Evolutionary conservation across 352 stramenopile genomes (phyloP), one percentile per base, ranked within the genome.

Genomic region (Globisporangium nagaii): DNA sequence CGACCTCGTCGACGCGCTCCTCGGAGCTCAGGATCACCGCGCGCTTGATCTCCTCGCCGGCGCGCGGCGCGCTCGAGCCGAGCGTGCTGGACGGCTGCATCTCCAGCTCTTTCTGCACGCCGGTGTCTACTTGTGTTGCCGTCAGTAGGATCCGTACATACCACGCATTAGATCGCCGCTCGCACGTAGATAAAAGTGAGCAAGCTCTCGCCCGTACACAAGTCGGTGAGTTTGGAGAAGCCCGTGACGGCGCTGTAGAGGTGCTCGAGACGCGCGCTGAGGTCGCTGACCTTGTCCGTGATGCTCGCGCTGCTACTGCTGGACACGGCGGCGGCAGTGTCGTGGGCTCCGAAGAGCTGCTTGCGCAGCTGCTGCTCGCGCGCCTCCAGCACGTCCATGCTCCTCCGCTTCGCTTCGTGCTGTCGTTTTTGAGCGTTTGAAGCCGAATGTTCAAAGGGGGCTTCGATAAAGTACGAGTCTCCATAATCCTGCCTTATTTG

Each of bases 371-470:
- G 54, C 2, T 42, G 57, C 60, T 86, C 77, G 25, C 77, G 70
- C 17, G 51, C 66, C 58, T 88, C 77, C 34, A 88, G 66, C 22
- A 84, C 30, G 62, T 84, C 72, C 74, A 88, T 84, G n/a, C 25
- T 68, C 13, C n/a, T n/a, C n/a, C n/a, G n/a, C n/a, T n/a, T n/a
- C n/a, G n/a, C n/a, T n/a, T n/a, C n/a, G n/a, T n/a, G n/a, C n/a
- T n/a, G n/a, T n/a, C n/a, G n/a, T n/a, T n/a, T n/a, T n/a, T n/a
- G n/a, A n/a, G n/a, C n/a, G n/a, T n/a, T n/a, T n/a, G n/a, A n/a
- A n/a, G n/a, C n/a, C n/a, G n/a, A n/a, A n/a, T n/a, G n/a, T n/a
- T n/a, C n/a, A n/a, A n/a, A n/a, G n/a, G n/a, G n/a, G n/a, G n/a
- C n/a, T n/a, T n/a, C n/a, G n/a, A n/a, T n/a, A n/a, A n/a, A n/a